Conservation (phyloP, 129 eudicot genomes). For the Flaveria brownii region DNA sequence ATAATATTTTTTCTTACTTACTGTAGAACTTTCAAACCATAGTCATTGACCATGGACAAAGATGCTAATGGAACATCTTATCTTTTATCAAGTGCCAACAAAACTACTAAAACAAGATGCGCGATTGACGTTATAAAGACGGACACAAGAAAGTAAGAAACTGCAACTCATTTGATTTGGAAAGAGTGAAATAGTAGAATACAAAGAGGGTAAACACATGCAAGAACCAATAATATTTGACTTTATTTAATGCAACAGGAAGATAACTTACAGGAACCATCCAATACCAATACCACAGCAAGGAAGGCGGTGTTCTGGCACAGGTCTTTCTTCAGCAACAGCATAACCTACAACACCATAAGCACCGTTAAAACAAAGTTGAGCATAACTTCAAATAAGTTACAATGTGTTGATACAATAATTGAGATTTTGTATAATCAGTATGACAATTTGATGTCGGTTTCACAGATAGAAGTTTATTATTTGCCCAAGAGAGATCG, state of each 20-base stretch:
- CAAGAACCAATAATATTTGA: background rate
- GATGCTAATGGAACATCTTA: too few relatives aligned
- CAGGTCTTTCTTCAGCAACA: conserved; percentile 81
- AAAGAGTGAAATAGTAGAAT: background rate
- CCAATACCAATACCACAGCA: conserved; percentile 88
- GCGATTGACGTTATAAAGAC: too few relatives aligned
- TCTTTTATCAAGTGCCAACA: too few relatives aligned
- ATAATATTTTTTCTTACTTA: too few relatives aligned
- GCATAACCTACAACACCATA: conserved; percentile 58
- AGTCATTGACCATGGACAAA: too few relatives aligned
- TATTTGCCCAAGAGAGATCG: too few relatives aligned
- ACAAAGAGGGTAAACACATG: conserved; percentile 1
- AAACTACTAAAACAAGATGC: too few relatives aligned
- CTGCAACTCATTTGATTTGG: too few relatives aligned
- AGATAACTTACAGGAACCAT: conserved; percentile 76
- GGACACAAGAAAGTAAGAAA: too few relatives aligned
- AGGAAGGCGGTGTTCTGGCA: conserved; percentile 76
- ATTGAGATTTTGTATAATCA: background rate
- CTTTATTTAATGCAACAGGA: background rate
- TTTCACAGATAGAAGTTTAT: too few relatives aligned
- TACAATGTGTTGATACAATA: background rate
- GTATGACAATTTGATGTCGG: background rate
- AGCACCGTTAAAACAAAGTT: background rate
- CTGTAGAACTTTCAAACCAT: too few relatives aligned
- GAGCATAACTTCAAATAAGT: conserved; percentile 11